Evolutionary conservation across 768 basidiomycete genomes (phyloP).

Genomic region (Boletellus sp.): DNA sequence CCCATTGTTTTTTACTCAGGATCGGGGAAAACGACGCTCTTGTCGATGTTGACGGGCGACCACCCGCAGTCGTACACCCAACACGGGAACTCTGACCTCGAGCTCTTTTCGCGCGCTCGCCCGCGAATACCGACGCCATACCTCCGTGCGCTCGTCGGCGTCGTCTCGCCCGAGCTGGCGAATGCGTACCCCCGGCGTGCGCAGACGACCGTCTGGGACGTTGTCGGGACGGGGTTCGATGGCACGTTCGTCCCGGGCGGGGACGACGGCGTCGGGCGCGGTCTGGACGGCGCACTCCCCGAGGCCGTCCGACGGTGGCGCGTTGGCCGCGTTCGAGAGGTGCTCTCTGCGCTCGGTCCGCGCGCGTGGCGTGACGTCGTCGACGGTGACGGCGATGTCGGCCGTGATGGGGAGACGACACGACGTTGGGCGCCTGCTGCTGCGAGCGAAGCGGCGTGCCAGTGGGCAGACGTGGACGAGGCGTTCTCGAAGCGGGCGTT

Average conservation of each 20-base stretch:
- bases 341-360: constrained; percentile 67
- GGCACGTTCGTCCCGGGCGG: constrained; percentile 68
- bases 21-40: constrained; percentile 91
- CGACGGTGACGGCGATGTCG: too few relatives aligned
- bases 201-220: constrained; percentile 69
- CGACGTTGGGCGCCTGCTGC: background rate
- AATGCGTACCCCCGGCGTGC: constrained; percentile 83
- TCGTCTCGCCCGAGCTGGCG: constrained; percentile 85
- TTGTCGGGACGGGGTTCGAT: constrained; percentile 83
- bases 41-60: constrained; percentile 87
- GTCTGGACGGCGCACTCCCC: constrained; percentile 36
- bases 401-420: too few relatives aligned
- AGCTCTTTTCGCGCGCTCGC: constrained; percentile 62
- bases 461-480: constrained; percentile 23
- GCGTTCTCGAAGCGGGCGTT: constrained; percentile 54
- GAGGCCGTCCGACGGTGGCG: constrained; percentile 38
- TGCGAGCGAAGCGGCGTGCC: background rate
- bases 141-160: constrained; percentile 66
- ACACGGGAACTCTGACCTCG: constrained; percentile 39
- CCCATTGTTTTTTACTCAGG: too few relatives aligned
- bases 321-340: constrained; percentile 43
- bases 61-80: constrained; percentile 94
- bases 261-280: constrained; percentile 43
- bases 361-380: constrained; percentile 35
- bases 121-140: constrained; percentile 61